Conservation (phyloP, 1,284 basidiomycete species). For the Microstroma glucosiphilum region DNA sequence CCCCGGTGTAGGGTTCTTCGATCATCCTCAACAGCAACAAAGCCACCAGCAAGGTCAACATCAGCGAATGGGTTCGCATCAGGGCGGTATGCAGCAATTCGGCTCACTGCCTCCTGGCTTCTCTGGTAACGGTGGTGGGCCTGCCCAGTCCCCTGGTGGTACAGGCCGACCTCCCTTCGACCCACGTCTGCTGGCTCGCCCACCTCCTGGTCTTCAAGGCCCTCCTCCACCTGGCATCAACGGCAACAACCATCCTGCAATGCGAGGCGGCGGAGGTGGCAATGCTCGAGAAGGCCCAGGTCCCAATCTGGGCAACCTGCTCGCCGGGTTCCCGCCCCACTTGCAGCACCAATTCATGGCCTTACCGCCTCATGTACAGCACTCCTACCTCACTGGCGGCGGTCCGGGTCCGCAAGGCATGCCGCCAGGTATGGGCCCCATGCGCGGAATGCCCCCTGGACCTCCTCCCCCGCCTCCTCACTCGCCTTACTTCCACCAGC, state of each 20-base stretch:
- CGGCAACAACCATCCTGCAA: conserved; percentile 27
- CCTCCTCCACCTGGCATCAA: conserved; percentile 11
- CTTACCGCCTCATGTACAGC: conserved; percentile 40
- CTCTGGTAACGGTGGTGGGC: conserved; percentile 12
- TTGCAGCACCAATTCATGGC: conserved; percentile 42
- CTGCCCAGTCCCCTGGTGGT: conserved; percentile 7
- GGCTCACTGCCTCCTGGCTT: background rate
- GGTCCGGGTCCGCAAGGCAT: background rate
- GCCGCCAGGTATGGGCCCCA: background rate
- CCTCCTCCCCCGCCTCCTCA: conserved; percentile 13
- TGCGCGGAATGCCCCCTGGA: background rate
- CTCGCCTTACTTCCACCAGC: conserved; percentile 15
- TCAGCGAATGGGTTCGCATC: conserved; percentile 1
- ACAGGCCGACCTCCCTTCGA: conserved; percentile 29
- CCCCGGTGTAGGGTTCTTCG: conserved; percentile 10
- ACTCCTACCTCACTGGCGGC: conserved; percentile 28
- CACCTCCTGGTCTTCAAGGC: conserved; percentile 25
- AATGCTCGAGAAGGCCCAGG: conserved; percentile 19
- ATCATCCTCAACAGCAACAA: conserved; percentile 9
- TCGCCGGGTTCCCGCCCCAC: conserved; percentile 28
- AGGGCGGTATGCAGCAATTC: background rate
- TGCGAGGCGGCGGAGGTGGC: conserved; percentile 18
- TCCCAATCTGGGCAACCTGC: conserved; percentile 15
- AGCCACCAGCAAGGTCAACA: conserved; percentile 7
- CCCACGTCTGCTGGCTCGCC: conserved; percentile 28